phyloP scores from a whole-genome alignment of 768 basidiomycete genomes.

The Mycena crocata region DNA sequence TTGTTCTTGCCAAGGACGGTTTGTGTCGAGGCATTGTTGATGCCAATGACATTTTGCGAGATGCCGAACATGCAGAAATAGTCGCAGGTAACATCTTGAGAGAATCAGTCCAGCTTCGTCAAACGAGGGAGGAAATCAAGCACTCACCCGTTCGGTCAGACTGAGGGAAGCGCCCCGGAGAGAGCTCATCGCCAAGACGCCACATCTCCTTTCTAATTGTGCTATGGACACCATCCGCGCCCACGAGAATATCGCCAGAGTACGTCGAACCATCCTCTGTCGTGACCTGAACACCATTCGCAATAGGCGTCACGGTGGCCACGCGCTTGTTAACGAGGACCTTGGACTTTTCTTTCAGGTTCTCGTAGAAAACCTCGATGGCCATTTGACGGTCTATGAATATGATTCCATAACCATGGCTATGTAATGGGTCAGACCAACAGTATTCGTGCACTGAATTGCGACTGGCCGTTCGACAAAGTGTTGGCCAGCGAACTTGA shows the following conservation, averaged over 20 bases:
- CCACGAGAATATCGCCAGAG: constrained; percentile 8
- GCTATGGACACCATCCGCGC: constrained; percentile 13
- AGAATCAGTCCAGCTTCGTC: not conserved
- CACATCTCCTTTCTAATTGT: constrained; percentile 11
- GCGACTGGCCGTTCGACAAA: constrained; percentile 11
- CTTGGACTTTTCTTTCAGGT: constrained; percentile 4
- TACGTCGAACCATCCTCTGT: constrained; percentile 5
- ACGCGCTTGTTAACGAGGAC: constrained; percentile 14
- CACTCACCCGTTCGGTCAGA: constrained; percentile 3
- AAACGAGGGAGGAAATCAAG: too few species aligned
- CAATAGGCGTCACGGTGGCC: not conserved
- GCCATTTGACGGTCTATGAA: constrained; percentile 19
- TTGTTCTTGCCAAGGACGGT: constrained; percentile 9
- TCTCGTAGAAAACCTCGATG: constrained; percentile 9
- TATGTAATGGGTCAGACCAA: not conserved
- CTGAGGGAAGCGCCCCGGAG: constrained; percentile 4
- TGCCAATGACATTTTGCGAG: not conserved
- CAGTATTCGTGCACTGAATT: not conserved
- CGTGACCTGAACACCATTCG: constrained; percentile 4
- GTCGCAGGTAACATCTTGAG: constrained; percentile 9
- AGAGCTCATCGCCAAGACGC: constrained; percentile 8
- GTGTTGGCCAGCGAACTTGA: constrained; percentile 1
- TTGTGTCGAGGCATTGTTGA: not conserved
- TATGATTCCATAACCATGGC: constrained; percentile 11
- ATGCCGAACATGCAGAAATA: constrained; percentile 13